Base-by-base conservation (phyloP, 768 basidiomycete species). In the Suillus fuscotomentosus region DNA sequence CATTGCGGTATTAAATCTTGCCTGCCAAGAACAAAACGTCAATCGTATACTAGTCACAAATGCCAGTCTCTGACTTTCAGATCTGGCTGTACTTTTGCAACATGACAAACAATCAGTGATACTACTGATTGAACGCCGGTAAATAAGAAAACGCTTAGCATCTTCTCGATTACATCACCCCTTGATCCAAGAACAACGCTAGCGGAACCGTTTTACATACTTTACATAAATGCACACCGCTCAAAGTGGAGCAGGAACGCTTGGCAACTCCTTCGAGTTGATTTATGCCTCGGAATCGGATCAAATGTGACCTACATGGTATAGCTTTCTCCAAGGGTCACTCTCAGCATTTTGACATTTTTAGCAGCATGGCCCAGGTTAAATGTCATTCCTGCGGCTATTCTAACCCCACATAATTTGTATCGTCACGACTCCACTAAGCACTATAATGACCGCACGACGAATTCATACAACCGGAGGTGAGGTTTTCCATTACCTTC, bases 371-470 rank as follows among this genome's bases (percentile, higher is more conserved):
- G 13, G 14, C 24, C 15, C 56, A 36, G 13, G 13, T 39, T 41
- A 11, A 14, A n/a, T 27, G 6, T 6, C 8, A 24, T 41, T 27
- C 22, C 51, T 31, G 31, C 2, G 20, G 5, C 48, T 42, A 27
- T 34, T 20, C 31, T 17, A 5, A 60, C 60, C 22, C 47, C 7
- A 31, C 47, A 7, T 54, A 51, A 0, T 31, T 36, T 22, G 47
- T 56, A 9, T 57, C 47, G 10, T 61, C 34, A 27, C 17, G 20
- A 62, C 53, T 11, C 41, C 36, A 15, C 57, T 15, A 27, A 39
- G 38, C 17, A 15, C 39, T 14, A 62, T 60, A 27, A 62, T 62
- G 61, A n/a, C 61, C 10, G 41, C 57, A 34, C 50, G 4, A 42
- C 27, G 17, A 38, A 2, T 11, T 3, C 34, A 13, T 14, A 54